phyloP scores from a whole-genome alignment of 352 stramenopile genomes.

The Phytophthora kernoviae region DNA sequence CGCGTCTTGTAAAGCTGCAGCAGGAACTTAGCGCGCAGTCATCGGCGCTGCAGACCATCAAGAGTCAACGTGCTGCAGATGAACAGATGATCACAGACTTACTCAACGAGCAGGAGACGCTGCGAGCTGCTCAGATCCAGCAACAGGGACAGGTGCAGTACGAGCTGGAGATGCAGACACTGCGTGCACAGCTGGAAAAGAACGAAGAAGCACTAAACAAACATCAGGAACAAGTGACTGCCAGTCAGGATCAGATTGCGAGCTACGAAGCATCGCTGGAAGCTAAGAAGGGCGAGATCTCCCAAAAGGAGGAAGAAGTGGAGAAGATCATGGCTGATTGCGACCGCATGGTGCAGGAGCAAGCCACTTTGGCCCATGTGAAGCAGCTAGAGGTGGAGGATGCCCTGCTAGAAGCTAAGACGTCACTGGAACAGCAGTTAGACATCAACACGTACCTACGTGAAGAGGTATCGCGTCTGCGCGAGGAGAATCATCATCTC shows the following conservation, averaged over 20 bases:
- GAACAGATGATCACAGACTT: constrained; percentile 86
- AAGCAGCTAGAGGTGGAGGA: constrained; percentile 89
- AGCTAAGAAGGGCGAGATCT: constrained; percentile 66
- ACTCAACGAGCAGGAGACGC: constrained; percentile 83
- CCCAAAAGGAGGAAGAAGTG: constrained; percentile 76
- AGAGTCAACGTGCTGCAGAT: constrained; percentile 71
- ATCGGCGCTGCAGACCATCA: constrained; percentile 61
- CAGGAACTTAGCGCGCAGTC: constrained; percentile 66
- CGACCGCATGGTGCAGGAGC: constrained; percentile 87
- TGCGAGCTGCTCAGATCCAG: constrained; percentile 57
- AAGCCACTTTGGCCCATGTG: constrained; percentile 71
- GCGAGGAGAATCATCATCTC: constrained; percentile 84
- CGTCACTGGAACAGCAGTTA: constrained; percentile 83
- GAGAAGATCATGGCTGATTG: constrained; percentile 85
- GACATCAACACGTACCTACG: constrained; percentile 87
- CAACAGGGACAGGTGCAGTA: constrained; percentile 52
- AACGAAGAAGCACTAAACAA: constrained; percentile 73
- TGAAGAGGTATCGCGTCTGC: constrained; percentile 76
- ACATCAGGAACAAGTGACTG: constrained; percentile 72
- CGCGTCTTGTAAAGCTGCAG: constrained; percentile 78
- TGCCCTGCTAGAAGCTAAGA: constrained; percentile 83
- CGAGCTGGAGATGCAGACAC: constrained; percentile 75
- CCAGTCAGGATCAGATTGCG: constrained; percentile 69
- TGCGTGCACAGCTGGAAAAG: constrained; percentile 67
- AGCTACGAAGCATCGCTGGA: constrained; percentile 73